A percentile compares a stretch with the other conserved stretches of the same genome.
Conservation (phyloP, 331 rosid species). For the Telfairia occidentalis region DNA sequence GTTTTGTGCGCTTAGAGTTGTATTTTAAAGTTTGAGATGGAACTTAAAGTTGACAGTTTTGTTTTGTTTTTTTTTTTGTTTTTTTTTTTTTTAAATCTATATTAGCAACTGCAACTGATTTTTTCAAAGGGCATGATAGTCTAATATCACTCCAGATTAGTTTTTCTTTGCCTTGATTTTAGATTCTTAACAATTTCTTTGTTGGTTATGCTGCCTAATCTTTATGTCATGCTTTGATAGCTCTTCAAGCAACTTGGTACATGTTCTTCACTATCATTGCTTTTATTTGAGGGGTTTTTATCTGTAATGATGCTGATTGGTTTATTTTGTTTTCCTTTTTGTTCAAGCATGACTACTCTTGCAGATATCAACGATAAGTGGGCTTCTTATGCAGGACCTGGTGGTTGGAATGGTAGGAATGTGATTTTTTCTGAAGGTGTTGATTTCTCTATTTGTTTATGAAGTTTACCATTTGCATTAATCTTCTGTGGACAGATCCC, state of each 20-base stretch:
- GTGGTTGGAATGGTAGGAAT: slow-evolving; percentile 95
- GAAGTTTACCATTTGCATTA: background rate
- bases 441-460: background rate
- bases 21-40: background rate
- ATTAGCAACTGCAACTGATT: background rate
- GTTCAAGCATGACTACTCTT: slow-evolving; percentile 72
- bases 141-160: background rate
- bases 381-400: slow-evolving; percentile 99
- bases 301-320: background rate
- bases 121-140: background rate
- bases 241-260: background rate
- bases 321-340: slow-evolving; percentile 13
- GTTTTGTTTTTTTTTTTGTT: no score
- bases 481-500: slow-evolving; percentile 49
- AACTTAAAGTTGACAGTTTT: background rate
- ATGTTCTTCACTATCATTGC: background rate
- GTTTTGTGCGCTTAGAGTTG: background rate
- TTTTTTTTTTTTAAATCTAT: background rate
- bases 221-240: background rate
- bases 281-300: background rate
- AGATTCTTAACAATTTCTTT: background rate
- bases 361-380: slow-evolving; percentile 90
- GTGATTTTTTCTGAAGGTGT: background rate
- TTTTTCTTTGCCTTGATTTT: background rate
- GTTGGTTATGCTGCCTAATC: background rate